Conservation (phyloP, 768 basidiomycete genomes). For the Naganishia onofrii region DNA sequence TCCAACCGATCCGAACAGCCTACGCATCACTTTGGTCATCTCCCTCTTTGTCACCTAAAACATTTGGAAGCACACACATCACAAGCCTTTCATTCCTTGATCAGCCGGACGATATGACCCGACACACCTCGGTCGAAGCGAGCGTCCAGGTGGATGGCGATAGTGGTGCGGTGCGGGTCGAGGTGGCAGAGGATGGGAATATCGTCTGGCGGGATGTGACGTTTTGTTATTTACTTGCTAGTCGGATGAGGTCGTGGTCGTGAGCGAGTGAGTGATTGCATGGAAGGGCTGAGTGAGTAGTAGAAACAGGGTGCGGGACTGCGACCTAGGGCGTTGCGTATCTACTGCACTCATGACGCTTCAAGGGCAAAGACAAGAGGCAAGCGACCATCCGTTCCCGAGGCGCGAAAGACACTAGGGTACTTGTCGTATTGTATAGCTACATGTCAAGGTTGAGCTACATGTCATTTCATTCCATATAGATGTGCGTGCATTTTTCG, state of each 20-base stretch:
- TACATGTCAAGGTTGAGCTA: slow-evolving; percentile 26
- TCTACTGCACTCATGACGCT: too few species aligned
- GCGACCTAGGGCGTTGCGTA: neutral
- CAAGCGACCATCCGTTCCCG: neutral
- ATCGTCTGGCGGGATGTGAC: neutral
- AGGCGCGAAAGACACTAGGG: neutral
- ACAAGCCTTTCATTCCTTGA: neutral
- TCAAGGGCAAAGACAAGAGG: too few species aligned
- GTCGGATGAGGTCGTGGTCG: neutral
- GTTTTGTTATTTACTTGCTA: slow-evolving; percentile 2
- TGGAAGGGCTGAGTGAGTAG: too few species aligned
- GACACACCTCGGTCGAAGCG: neutral
- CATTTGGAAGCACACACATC: neutral
- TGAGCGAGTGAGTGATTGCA: too few species aligned
- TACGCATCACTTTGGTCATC: slow-evolving; percentile 7
- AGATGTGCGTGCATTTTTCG: neutral
- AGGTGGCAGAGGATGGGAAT: neutral
- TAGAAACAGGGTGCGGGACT: too few species aligned
- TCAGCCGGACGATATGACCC: neutral
- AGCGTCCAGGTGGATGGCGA: neutral
- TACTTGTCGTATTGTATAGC: slow-evolving; percentile 13
- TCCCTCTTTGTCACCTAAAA: too few species aligned
- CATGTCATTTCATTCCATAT: slow-evolving; percentile 4
- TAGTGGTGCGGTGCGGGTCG: neutral
- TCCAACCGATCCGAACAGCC: neutral